phyloP scores from a whole-genome alignment of 768 basidiomycete genomes.

The Boletus rubroflammeus region DNA sequence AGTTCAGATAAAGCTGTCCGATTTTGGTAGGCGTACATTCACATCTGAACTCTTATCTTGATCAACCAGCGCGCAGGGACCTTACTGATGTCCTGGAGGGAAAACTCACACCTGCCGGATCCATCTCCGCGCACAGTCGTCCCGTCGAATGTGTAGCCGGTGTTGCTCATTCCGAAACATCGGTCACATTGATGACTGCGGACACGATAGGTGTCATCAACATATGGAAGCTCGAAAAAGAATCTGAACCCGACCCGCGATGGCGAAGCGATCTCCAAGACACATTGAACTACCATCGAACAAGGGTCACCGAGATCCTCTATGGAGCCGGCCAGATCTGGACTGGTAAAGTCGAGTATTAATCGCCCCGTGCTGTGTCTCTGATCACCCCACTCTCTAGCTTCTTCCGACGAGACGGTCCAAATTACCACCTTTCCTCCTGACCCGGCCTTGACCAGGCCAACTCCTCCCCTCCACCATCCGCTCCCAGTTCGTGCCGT shows the following conservation, averaged over 20 bases:
- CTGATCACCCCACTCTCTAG: constrained; percentile 38
- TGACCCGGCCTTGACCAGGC: constrained; percentile 31
- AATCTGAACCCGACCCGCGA: constrained; percentile 37
- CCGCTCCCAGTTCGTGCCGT: constrained; percentile 67
- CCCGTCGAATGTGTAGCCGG: constrained; percentile 80
- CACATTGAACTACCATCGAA: constrained; percentile 73
- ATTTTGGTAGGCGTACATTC: constrained; percentile 61
- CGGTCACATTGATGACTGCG: constrained; percentile 67
- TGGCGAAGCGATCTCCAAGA: constrained; percentile 51
- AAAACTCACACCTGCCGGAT: constrained; percentile 52
- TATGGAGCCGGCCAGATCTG: constrained; percentile 74
- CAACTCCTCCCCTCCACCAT: constrained; percentile 53
- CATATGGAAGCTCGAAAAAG: constrained; percentile 63
- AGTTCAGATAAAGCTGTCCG: constrained; percentile 87
- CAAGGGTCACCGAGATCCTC: constrained; percentile 72
- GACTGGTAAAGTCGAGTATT: constrained; percentile 57
- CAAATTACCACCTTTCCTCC: constrained; percentile 52
- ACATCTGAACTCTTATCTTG: neutral
- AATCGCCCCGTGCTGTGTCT: neutral
- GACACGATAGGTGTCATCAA: constrained; percentile 93
- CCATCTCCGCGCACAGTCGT: constrained; percentile 80
- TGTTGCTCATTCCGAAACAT: constrained; percentile 41
- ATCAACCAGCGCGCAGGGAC: constrained; percentile 49
- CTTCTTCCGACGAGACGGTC: constrained; percentile 85
- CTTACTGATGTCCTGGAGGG: constrained; percentile 44